Conservation (phyloP, 73 alveolate genomes). For the Durusdinium trenchii region DNA sequence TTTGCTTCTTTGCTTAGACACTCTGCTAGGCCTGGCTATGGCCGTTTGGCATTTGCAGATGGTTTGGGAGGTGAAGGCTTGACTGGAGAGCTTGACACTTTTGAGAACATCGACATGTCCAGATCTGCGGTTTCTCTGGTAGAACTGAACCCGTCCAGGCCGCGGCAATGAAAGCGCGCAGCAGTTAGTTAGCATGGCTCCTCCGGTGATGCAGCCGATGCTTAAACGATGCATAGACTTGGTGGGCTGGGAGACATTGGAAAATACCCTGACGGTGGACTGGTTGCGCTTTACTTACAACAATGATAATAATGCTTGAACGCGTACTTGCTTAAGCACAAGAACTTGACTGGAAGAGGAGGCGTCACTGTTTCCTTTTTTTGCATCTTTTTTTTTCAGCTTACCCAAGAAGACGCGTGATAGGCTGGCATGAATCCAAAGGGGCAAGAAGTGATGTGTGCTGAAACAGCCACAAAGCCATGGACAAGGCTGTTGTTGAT, state of each 20-base stretch:
- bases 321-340: too few relatives aligned
- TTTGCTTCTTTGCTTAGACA: too few relatives aligned
- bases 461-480: too few relatives aligned
- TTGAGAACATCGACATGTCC: not conserved
- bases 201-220: constrained; percentile 15
- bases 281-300: too few relatives aligned
- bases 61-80: constrained; percentile 44
- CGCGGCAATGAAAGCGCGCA: constrained; percentile 41
- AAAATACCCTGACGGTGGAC: not conserved
- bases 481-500: too few relatives aligned
- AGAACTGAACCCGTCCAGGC: not conserved
- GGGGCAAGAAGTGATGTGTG: too few relatives aligned
- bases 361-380: too few relatives aligned
- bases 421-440: too few relatives aligned
- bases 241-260: not conserved
- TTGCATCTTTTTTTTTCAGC: too few relatives aligned
- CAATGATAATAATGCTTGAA: too few relatives aligned
- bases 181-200: constrained; percentile 38
- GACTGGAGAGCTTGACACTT: not conserved
- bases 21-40: constrained; percentile 78
- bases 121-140: not conserved
- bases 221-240: constrained; percentile 21
- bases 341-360: too few relatives aligned
- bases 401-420: too few relatives aligned
- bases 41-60: constrained; percentile 62